Evolutionary conservation across 2,329 filamentous ascomycete species (phyloP), one percentile per base, ranked within the genome.

Genomic region (Neoascochyta sp.): DNA sequence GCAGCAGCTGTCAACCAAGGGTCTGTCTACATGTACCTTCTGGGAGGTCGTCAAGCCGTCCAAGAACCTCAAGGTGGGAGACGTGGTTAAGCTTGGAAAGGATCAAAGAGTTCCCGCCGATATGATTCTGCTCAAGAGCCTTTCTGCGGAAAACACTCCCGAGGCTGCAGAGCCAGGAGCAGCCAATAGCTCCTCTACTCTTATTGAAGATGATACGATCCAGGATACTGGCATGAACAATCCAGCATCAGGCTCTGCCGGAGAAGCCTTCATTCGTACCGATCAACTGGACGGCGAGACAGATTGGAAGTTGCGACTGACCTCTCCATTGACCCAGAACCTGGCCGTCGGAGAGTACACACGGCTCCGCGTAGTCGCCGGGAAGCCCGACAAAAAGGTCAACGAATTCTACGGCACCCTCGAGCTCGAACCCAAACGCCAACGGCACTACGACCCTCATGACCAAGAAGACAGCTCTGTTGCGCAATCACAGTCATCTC

Each of bases 201-300:
- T 58, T 7, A 40, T 57, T 3, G 52, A 50, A 31, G 25, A 16
- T 5, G 9, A 36, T 36, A 5, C 53, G 20, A 34, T 46, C 9
- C 36, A 36, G n/a, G 32, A 43, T 7, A 9, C 41, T 1, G 18
- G 36, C 11, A 48, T 47, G 17, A 36, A 34, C 5, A 48, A 56
- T 14, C 41, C 19, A 21, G 27, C 42, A 9, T 24, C 40, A 14
- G 54, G 56, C 9, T 60, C 74, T n/a, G 71, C 73, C 15, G 88
- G 88, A 16, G 93, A 98, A 64, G 90, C 90, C 0, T 98, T 98
- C 54, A 96, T 98, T 55, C 78, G 92, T 38, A 98, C 93, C 2
- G 92, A 98, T 62, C 92, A 98, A 58, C 74, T 98, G 7, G 92
- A 98, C 54, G 92, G 92, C 48, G 92, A 98, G 66, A 98, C 92